These are phyloP conservation scores for Cryptosporidium sp. DNA, from an alignment of 169 alveolate species.

Conservation along the genomic window DNA sequence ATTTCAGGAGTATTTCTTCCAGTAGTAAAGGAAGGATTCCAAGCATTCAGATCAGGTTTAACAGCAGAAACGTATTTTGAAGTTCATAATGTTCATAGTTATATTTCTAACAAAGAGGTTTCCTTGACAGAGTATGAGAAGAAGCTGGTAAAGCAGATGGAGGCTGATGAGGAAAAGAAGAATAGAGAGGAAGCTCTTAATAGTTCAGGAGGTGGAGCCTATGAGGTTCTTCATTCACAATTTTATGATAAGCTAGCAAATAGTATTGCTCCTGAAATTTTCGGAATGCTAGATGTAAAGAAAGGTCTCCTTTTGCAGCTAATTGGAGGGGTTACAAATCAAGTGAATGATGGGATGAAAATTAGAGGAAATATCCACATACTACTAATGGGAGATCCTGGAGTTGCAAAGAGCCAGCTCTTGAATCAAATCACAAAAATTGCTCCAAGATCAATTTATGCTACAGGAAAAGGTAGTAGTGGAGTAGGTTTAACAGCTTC, in stretches of 20 bases:
- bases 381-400: conserved; percentile 98
- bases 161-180: conserved; percentile 2
- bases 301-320: conserved; percentile 93
- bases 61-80: conserved; percentile 86
- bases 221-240: conserved; percentile 78
- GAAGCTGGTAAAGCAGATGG: conserved; percentile 76
- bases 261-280: conserved; percentile 97
- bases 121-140: conserved; percentile 78
- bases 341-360: conserved; percentile 94
- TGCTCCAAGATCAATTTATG: conserved; percentile 93
- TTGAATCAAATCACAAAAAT: conserved; percentile 90
- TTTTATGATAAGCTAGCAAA: conserved; percentile 92
- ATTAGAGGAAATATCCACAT: conserved; percentile 98
- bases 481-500: conserved; percentile 99
- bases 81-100: conserved; percentile 79
- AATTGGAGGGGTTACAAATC: conserved; percentile 94
- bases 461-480: conserved; percentile 96
- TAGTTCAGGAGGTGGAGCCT: background rate
- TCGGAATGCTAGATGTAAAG: conserved; percentile 96
- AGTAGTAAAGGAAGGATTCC: conserved; percentile 83
- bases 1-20: conserved; percentile 92
- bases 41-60: conserved; percentile 81
- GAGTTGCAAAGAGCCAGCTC: conserved; percentile 97
- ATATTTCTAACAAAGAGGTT: conserved; percentile 80
- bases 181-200: conserved; percentile 3